Evolutionary conservation across 1,139 yeast species (phyloP).

Genomic region (Lizanozyma gosingica): DNA sequence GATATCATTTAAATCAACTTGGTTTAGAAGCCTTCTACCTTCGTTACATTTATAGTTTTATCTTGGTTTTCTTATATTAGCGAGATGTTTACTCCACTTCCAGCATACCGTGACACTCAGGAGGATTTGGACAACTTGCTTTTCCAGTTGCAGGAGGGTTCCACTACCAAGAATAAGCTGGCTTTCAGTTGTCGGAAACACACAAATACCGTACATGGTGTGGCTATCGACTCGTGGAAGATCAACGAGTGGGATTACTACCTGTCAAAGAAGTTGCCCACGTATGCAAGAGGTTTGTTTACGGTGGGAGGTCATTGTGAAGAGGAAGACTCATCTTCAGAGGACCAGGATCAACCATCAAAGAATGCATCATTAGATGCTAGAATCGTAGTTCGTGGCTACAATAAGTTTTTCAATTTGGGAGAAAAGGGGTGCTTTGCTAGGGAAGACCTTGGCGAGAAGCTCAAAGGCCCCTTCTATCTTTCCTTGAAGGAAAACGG

Average conservation of each 20-base stretch:
- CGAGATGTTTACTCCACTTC: not conserved
- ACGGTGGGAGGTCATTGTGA: conserved; percentile 38
- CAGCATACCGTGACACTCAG: not conserved
- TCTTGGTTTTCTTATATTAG: too few relatives aligned
- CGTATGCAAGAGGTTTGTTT: conserved; percentile 79
- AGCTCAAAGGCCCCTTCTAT: conserved; percentile 69
- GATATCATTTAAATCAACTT: too few relatives aligned
- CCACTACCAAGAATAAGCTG: not conserved
- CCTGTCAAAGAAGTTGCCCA: conserved; percentile 48
- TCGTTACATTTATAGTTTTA: too few relatives aligned
- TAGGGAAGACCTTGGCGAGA: conserved; percentile 31
- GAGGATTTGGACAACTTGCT: not conserved
- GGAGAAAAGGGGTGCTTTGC: conserved; percentile 52
- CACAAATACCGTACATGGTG: not conserved
- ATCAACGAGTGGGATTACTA: conserved; percentile 87
- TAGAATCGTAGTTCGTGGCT: conserved; percentile 73
- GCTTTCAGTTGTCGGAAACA: not conserved
- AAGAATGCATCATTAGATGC: too few relatives aligned
- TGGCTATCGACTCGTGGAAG: conserved; percentile 43
- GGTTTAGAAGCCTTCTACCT: too few relatives aligned
- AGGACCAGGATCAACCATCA: conserved; percentile 10
- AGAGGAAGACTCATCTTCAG: too few relatives aligned
- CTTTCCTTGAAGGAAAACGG: conserved; percentile 89
- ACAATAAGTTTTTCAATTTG: conserved; percentile 87
- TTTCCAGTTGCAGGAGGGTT: not conserved